phyloP scores from a whole-genome alignment of 495 filamentous ascomycete species.

The Margaritispora aquatica region DNA sequence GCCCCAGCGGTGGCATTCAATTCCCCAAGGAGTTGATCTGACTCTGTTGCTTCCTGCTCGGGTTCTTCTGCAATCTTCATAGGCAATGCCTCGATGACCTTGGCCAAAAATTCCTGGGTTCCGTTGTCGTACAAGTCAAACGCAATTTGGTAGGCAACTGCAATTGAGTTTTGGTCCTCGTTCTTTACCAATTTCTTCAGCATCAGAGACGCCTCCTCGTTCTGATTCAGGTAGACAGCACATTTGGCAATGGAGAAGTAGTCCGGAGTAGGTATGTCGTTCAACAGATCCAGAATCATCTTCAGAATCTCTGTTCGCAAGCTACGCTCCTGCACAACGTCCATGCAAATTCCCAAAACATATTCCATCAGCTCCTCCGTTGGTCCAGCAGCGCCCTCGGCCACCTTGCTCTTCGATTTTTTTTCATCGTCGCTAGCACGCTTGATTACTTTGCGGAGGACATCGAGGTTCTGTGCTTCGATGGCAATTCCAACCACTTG shows the following conservation, averaged over 20 bases:
- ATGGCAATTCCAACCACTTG: constrained; percentile 99
- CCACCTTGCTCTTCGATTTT: constrained; percentile 46
- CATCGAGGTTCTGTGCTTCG: constrained; percentile 87
- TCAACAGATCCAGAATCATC: constrained; percentile 81
- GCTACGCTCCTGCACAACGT: constrained; percentile 87
- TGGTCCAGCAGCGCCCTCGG: constrained; percentile 42
- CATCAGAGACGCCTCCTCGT: constrained; percentile 84
- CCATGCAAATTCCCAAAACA: constrained; percentile 92
- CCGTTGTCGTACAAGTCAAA: constrained; percentile 98
- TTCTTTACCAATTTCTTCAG: constrained; percentile 74
- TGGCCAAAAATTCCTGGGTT: constrained; percentile 91
- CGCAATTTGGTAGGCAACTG: constrained; percentile 92
- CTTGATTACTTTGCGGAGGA: constrained; percentile 81
- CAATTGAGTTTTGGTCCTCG: constrained; percentile 67
- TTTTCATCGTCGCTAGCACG: constrained; percentile 75
- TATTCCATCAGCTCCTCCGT: constrained; percentile 97
- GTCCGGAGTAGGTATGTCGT: constrained; percentile 83
- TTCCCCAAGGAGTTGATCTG: constrained; percentile 44
- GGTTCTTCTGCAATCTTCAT: constrained; percentile 48
- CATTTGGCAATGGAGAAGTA: constrained; percentile 99
- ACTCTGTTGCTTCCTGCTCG: constrained; percentile 45
- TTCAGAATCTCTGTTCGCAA: constrained; percentile 75
- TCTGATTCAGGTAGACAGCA: constrained; percentile 91
- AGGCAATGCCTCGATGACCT: constrained; percentile 77
- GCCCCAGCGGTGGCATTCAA: constrained; percentile 26